Percentiles rank a stretch among this genome's conserved stretches.
Evolutionary conservation across 306 rosid genomes (phyloP).

Genomic region (Malus sieversii): DNA sequence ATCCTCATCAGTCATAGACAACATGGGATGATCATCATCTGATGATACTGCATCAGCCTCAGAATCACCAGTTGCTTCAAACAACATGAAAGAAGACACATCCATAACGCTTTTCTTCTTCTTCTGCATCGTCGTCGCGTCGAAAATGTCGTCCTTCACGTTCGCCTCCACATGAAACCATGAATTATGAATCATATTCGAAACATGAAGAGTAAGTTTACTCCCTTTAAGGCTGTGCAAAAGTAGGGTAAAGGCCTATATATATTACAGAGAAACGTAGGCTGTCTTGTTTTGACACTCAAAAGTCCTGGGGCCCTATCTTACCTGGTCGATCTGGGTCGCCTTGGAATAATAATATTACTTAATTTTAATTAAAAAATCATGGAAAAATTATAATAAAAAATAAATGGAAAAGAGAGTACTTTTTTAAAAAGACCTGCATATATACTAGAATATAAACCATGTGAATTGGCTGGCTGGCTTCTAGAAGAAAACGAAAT

Average conservation of each 20-base stretch:
- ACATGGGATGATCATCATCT: not conserved
- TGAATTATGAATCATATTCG: not conserved
- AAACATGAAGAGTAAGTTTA: not conserved
- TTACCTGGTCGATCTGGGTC: not conserved
- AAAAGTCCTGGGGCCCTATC: not conserved
- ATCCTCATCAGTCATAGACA: constrained; percentile 19
- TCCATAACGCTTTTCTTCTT: constrained; percentile 1
- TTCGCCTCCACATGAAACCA: not conserved
- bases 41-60: constrained; percentile 21
- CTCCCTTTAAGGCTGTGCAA: not conserved
- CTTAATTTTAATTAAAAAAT: not conserved
- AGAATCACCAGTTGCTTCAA: constrained; percentile 82
- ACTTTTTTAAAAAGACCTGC: not conserved
- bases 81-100: constrained; percentile 37
- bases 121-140: constrained; percentile 4
- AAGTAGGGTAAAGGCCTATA: not conserved
- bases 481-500: constrained; percentile 7
- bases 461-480: not conserved
- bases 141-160: not conserved
- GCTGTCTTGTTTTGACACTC: not conserved
- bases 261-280: not conserved
- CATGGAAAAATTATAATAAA: not conserved
- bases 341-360: too few species aligned
- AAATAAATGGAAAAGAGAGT: not conserved
- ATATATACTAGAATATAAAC: not conserved